Evolutionary conservation across 73 alveolate species (phyloP), one percentile per base, ranked within the genome.

Genomic region (Strombidium stylifer): DNA sequence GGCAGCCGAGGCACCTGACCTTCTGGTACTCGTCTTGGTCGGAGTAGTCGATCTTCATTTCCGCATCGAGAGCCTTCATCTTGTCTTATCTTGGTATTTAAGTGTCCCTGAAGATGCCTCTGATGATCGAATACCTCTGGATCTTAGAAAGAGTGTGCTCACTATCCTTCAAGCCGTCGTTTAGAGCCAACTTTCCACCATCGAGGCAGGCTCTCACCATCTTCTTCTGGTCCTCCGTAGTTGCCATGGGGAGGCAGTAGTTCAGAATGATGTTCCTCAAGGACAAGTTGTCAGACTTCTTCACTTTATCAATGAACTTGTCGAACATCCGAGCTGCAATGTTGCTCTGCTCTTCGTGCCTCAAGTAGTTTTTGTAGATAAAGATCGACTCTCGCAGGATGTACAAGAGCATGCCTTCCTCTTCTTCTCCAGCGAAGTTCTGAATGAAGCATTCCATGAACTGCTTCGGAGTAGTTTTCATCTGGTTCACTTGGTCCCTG

Each of bases 1-100:
- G 31, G 31, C 69, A 44, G 10, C 82, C 89, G 5, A 19, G 2
- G 41, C 78, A 64, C 20, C 78, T 65, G 3, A 27, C 27, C 19
- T 64, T 65, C 28, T 64, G 40, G 4, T 44, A 2, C 5, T 44
- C 48, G 46, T 64, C 82, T 1, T 11, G n/a, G 19, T 48, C 69
- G 6, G 81, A 48, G 28, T 31, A 51, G n/a, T 48, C 69, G 16
- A 2, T 16, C 12, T 2, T 10, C 23, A 28, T 50, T 31, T 48
- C 69, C 6, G 20, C 20, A 5, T 51, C 28, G 19, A 69, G 64
- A 16, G 39, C 32, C 42, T 51, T 54, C 10, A 14, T 7, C 42
- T 64, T 64, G 23, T 27, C 5, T 2, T 28, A 26, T 21, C 34
- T 21, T 32, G 40, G 58, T 30, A 48, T 47, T 8, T 23, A n/a